Conservation (phyloP, 305 asterid species). For the Euphrasia arctica region DNA sequence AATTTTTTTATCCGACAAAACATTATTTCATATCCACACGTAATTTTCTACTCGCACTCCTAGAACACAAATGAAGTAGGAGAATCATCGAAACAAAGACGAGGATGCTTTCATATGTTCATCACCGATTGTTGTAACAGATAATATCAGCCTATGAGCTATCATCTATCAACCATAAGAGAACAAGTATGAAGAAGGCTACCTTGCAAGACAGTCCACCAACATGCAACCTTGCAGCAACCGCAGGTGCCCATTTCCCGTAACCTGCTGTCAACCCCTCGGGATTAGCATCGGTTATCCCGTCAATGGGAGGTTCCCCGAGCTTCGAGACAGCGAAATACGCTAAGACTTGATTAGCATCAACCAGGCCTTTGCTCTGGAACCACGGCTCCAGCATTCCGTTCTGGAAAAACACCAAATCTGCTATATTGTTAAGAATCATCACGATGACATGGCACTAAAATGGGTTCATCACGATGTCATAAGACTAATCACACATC, state of each 20-base stretch:
- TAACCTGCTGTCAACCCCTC: slow-evolving; percentile 92
- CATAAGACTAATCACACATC: too few species aligned
- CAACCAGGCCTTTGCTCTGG: slow-evolving; percentile 68
- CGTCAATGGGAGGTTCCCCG: slow-evolving; percentile 88
- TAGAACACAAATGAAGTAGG: too few species aligned
- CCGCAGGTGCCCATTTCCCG: slow-evolving; percentile 95
- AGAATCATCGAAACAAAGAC: too few species aligned
- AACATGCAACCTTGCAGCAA: slow-evolving; percentile 69
- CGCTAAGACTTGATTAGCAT: slow-evolving; percentile 94
- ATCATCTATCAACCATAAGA: neutral
- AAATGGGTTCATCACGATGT: too few species aligned
- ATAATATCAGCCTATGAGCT: too few species aligned
- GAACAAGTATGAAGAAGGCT: slow-evolving; percentile 16
- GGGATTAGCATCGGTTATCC: slow-evolving; percentile 90
- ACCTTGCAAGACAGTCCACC: slow-evolving; percentile 99
- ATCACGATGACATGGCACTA: too few species aligned
- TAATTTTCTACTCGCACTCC: too few species aligned
- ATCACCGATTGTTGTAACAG: too few species aligned
- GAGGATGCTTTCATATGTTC: too few species aligned
- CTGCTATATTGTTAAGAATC: slow-evolving; percentile 33
- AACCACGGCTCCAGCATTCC: slow-evolving; percentile 99
- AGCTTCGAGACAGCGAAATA: slow-evolving; percentile 95
- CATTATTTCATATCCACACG: neutral
- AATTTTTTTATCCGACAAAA: slow-evolving; percentile 19
- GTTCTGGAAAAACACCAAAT: slow-evolving; percentile 99